Percentiles rank a stretch among this genome's conserved stretches.
Evolutionary conservation across 495 filamentous ascomycete species (phyloP).

Genomic region (Friedmanniomyces simplex): DNA sequence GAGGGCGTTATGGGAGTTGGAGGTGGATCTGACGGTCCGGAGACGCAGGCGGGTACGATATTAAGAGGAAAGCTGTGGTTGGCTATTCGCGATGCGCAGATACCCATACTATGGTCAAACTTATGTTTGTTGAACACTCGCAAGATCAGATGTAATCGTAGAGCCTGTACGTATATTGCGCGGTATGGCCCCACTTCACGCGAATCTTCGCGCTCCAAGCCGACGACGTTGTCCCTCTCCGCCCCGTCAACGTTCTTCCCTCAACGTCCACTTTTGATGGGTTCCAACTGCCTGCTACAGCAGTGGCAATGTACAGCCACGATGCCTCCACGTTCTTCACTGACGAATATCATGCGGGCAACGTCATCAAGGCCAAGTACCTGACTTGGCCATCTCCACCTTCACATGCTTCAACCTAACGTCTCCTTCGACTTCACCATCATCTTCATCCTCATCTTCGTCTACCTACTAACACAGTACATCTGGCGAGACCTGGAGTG

Average conservation of each 20-base stretch:
- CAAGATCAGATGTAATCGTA: too few relatives aligned
- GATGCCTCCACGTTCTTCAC: not conserved
- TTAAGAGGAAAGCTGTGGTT: too few relatives aligned
- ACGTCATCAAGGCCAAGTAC: not conserved
- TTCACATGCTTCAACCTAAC: not conserved
- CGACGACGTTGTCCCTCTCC: too few relatives aligned
- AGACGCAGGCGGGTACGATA: not conserved
- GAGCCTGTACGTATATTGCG: too few relatives aligned
- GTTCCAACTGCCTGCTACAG: too few relatives aligned
- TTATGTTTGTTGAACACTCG: too few relatives aligned
- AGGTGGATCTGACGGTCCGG: not conserved
- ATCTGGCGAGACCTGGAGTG: slow-evolving; percentile 1
- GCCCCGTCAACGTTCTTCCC: too few relatives aligned
- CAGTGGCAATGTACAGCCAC: not conserved
- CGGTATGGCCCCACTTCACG: too few relatives aligned
- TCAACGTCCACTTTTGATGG: too few relatives aligned
- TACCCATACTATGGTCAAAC: too few relatives aligned
- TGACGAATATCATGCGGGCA: not conserved
- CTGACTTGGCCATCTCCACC: not conserved
- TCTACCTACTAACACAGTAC: slow-evolving; percentile 5
- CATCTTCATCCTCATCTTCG: slow-evolving; percentile 15
- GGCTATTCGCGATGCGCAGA: too few relatives aligned
- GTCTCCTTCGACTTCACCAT: not conserved
- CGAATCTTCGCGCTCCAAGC: too few relatives aligned
- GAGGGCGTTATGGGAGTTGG: not conserved